Evolutionary conservation across 2,329 filamentous ascomycete species (phyloP).

Genomic region (Pseudopyricularia cyperi): DNA sequence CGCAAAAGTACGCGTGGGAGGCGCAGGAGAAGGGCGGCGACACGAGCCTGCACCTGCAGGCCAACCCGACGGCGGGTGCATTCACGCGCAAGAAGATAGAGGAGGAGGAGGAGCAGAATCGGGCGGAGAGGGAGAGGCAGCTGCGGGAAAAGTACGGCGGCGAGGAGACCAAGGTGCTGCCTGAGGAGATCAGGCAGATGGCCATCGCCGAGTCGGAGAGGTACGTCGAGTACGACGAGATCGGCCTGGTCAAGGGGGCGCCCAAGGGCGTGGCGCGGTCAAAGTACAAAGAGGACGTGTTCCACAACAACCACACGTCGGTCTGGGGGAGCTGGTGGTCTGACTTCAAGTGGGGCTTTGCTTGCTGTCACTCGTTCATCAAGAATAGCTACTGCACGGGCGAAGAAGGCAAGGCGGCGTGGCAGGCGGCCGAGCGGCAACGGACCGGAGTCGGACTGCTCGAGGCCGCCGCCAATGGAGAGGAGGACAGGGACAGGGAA

Average conservation of each 20-base stretch:
- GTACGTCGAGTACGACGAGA: slow-evolving; percentile 91
- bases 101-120: slow-evolving; percentile 58
- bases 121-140: slow-evolving; percentile 52
- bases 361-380: slow-evolving; percentile 83
- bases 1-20: slow-evolving; percentile 89
- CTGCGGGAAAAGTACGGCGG: slow-evolving; percentile 76
- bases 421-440: slow-evolving; percentile 59
- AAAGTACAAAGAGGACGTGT: slow-evolving; percentile 82
- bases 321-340: slow-evolving; percentile 98
- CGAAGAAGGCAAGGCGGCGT: slow-evolving; percentile 70
- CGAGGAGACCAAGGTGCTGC: slow-evolving; percentile 32
- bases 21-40: slow-evolving; percentile 71
- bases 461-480: background rate
- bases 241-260: slow-evolving; percentile 78
- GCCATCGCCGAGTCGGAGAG: slow-evolving; percentile 68
- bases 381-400: slow-evolving; percentile 98
- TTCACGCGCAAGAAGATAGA: slow-evolving; percentile 68
- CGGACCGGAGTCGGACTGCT: slow-evolving; percentile 24
- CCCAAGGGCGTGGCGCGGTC: slow-evolving; percentile 66
- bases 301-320: slow-evolving; percentile 80
- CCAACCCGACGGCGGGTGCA: slow-evolving; percentile 89
- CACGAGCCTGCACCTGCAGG: slow-evolving; percentile 79
- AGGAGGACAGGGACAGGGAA: background rate
- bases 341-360: slow-evolving; percentile 89
- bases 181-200: slow-evolving; percentile 50